phyloP scores from a whole-genome alignment of 2,329 filamentous ascomycete genomes.

The Immersiporthe knoxdaviesiana region DNA sequence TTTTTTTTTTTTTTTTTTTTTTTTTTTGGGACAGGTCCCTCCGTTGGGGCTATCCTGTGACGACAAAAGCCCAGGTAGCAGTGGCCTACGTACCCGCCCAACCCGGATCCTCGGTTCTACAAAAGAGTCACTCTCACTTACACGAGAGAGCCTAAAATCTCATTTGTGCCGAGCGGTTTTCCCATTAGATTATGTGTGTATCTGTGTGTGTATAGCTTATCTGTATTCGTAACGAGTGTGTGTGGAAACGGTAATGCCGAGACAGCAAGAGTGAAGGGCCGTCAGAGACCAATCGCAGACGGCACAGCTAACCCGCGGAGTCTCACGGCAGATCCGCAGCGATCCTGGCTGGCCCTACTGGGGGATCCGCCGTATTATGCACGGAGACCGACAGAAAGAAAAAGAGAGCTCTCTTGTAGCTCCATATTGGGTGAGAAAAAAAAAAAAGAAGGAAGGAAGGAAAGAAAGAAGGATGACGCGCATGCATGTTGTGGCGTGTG shows the following conservation, averaged over 20 bases:
- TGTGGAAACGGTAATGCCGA: slow-evolving; percentile 12
- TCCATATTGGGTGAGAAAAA: slow-evolving; percentile 1
- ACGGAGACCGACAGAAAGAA: no score
- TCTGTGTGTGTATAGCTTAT: no score
- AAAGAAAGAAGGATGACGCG: background rate
- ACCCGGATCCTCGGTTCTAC: background rate
- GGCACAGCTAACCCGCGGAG: background rate
- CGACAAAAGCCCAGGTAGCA: background rate
- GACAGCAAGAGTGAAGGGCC: background rate
- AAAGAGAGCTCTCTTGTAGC: background rate
- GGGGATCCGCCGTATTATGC: background rate
- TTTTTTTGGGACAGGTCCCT: background rate
- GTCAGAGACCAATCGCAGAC: background rate
- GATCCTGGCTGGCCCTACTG: background rate
- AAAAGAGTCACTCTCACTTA: slow-evolving; percentile 13
- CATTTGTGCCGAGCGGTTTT: background rate
- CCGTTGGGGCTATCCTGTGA: background rate
- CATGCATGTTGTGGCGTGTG: slow-evolving; percentile 8
- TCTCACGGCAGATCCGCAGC: slow-evolving; percentile 5
- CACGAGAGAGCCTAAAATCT: slow-evolving; percentile 12
- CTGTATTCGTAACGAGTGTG: background rate
- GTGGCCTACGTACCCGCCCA: background rate
- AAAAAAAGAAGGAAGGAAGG: background rate
- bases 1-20: no score
- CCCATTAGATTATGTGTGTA: no score